Evolutionary conservation across 1,139 yeast genomes (phyloP).

Genomic region (Blastobotrys serpentis): DNA sequence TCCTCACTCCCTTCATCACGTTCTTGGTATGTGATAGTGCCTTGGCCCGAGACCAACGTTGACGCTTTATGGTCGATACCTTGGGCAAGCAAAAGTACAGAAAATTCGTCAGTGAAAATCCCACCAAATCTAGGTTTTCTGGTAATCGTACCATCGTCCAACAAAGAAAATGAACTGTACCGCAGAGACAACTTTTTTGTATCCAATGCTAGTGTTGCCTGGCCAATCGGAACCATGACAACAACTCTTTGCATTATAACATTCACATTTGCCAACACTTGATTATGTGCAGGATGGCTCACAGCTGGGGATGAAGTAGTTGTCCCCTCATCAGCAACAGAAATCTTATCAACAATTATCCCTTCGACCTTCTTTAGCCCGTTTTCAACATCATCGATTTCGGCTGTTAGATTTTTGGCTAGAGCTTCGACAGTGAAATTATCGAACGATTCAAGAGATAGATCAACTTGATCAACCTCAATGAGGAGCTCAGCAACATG

Average conservation of each 20-base stretch:
- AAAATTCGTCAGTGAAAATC: constrained; percentile 7
- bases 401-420: not conserved
- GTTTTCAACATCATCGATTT: not conserved
- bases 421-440: not conserved
- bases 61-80: not conserved
- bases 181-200: constrained; percentile 11
- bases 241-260: constrained; percentile 12
- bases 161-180: constrained; percentile 14
- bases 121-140: constrained; percentile 12
- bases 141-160: constrained; percentile 9
- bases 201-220: constrained; percentile 13
- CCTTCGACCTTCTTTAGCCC: not conserved
- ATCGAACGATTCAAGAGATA: constrained; percentile 5
- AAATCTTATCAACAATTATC: not conserved
- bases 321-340: not conserved
- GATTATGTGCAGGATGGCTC: too few relatives aligned
- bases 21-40: constrained; percentile 14
- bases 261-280: constrained; percentile 13
- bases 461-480: constrained; percentile 13
- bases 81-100: constrained; percentile 11
- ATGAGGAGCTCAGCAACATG: constrained; percentile 14
- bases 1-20: not conserved
- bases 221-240: constrained; percentile 6
- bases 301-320: too few relatives aligned
- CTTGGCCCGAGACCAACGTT: constrained; percentile 10